Evolutionary conservation across 2,329 filamentous ascomycete species (phyloP), one percentile per base, ranked within the genome.

Genomic region (Aureobasidium sp.): DNA sequence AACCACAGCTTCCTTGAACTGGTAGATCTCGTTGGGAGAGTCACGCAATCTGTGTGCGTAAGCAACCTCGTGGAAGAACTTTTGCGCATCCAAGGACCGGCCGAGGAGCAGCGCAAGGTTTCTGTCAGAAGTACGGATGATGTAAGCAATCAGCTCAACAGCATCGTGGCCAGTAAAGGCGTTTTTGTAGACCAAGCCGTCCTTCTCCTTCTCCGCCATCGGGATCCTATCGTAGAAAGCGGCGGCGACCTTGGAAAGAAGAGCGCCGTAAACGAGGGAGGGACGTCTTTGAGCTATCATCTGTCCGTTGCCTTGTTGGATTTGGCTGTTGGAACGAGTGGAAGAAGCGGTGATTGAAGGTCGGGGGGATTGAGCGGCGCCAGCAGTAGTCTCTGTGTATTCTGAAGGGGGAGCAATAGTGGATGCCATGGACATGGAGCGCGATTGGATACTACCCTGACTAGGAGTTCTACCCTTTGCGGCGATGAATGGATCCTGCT

Each of bases 31-130:
- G 55, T 87, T 88, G 42, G 87, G 84, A n/a, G 93, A 95, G 74
- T 99, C 94, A 74, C 94, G 88, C 68, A 99, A 78, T 50, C 94
- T 84, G 74, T 99, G 94, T 68, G 96, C 93, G 74, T 99, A 99
- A 0, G 93, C 96, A 54, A 97, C 94, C 79, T 99, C 94, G 77
- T 99, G 94, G 72, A 99, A 99, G 77, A 96, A 96, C 73, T 97
- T 97, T 71, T 99, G 94, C 25, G 94, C 94, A 75, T 99, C 94
- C 63, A 99, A 78, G 43, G 94, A 91, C 70, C 94, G 84, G 64
- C 94, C 94, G 17, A 99, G 79, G 10, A 99, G 83, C 51, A 99
- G 79, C 11, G 94, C 94, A 63, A 99, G 79, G 71, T 99, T 99
- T 62, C 94, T 85, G 74, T 99, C 94, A 0, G 90, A 96, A 1